Base-by-base conservation (phyloP, 176 grass and related monocot species). In the Musa beccarii region DNA sequence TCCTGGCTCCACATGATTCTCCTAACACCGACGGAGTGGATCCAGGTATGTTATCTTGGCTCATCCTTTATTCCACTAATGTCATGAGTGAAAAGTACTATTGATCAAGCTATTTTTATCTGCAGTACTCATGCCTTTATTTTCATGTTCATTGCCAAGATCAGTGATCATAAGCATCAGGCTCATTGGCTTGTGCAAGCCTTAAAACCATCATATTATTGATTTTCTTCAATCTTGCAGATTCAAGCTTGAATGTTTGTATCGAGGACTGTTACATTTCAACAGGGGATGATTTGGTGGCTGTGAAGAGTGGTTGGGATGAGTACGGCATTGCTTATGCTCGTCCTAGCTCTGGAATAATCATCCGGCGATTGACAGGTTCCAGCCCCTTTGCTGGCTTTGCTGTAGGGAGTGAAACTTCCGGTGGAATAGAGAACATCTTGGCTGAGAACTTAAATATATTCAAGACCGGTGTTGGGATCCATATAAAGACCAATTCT, bases 241-340 rank as follows among this genome's bases (percentile, higher is more conserved):
- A 96, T 86, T 96, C 92, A 1, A 96, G 92, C 89, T 92, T 75
- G 76, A 86, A 92, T 16, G 69, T 92, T 49, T 92, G 92, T 80
- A 92, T 96, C 11, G 92, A 92, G 92, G 92, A 96, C 75, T 92
- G 81, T 72, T 89, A 83, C 72, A 96, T 96, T 55, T 87, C 89
- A 1, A 92, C 89, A 0, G 92, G 92, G 14, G 92, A 96, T 25
- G 92, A 96, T 71, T 66, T 87, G 69, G 53, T 96, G 6, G 80
- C 87, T 71, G 84, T 96, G 73, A 96, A 96, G 84, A 92, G 89
- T 54, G 92, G 92, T 34, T 96, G 92, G 92, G 92, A 96, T 34
- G 89, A 96, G 70, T 96, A 96, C 17, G 92, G 92, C 17, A 86
- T 96, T 20, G 62, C 92, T 28, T 96, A 86, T 17, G 84, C 80